Evolutionary conservation across 2,329 filamentous ascomycete genomes (phyloP), one percentile per base, ranked within the genome.

Genomic region (Sporothrix humicola): DNA sequence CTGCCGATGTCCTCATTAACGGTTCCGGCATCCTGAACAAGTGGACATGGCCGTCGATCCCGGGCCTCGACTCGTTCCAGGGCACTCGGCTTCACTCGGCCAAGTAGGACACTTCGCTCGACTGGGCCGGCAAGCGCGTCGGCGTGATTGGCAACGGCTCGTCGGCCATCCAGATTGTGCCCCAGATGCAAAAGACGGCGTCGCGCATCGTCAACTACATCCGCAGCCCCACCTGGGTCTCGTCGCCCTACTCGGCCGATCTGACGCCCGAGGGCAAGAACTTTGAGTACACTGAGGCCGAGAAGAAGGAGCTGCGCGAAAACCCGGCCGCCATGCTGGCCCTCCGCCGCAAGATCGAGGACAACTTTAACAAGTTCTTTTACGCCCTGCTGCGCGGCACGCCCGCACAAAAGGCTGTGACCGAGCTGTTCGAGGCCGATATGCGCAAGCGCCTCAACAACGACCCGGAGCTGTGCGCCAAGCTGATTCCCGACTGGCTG

Each of bases 401-500:
- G n/a, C 59, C 59, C 37, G 20, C 23, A 8, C 61, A 72, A 20
- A 42, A 56, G 37, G 63, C 42, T 26, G 61, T 66, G 12, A 42
- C 58, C 31, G 59, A 65, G 46, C 20, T 23, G 31, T 44, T 72
- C 31, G 23, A 56, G 50, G 37, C 46, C 46, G 58, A 65, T 37
- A 72, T 72, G 71, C 71, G 52, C 50, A 37, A 46, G 2, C 59
- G 61, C 26, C 50, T 72, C 15, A 31, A 26, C 31, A 72, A 72
- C 31, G 81, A 85, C 52, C 82, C 84, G 0, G 82, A 84, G 15
- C 78, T 88, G 2, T 80, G 81, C 1, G 80, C 85, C 9, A 80
- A 83, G 58, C 81, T 88, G n/a, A 81, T 81, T 52, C 83, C 82
- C 5, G 79, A 78, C 50, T 87, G 83, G 79, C 79, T 80, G 0